Conservation (phyloP, 139 green algal species). For the Ulvella scutata region DNA sequence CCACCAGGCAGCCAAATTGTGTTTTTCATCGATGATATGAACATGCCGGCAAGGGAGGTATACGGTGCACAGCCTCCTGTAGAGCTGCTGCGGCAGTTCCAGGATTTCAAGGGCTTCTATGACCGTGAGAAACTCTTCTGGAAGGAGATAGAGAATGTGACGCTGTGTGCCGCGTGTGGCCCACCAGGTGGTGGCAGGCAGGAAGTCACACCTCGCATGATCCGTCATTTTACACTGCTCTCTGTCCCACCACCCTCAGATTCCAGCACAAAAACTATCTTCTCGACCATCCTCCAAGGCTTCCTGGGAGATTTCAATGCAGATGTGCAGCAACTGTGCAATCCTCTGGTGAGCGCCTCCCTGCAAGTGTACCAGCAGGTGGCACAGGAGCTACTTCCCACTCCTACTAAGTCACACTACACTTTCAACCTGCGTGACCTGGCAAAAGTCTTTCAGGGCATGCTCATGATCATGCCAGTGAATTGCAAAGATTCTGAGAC, state of each 20-base stretch:
- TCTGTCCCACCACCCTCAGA: conserved; percentile 47
- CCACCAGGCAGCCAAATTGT: conserved; percentile 57
- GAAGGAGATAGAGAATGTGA: conserved; percentile 63
- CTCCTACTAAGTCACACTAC: conserved; percentile 65
- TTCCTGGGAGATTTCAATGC: conserved; percentile 51
- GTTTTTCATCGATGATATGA: conserved; percentile 82
- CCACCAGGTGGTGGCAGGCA: conserved; percentile 62
- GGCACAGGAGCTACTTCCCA: conserved; percentile 53
- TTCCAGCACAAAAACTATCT: conserved; percentile 53
- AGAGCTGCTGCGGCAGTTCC: conserved; percentile 73
- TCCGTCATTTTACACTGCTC: conserved; percentile 72
- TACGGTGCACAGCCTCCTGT: conserved; percentile 72
- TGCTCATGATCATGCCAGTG: conserved; percentile 38
- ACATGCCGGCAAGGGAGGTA: conserved; percentile 68
- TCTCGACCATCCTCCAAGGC: conserved; percentile 53
- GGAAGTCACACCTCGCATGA: conserved; percentile 52
- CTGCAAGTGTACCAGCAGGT: conserved; percentile 53
- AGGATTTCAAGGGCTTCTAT: conserved; percentile 68
- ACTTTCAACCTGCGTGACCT: conserved; percentile 72
- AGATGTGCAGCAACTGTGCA: conserved; percentile 24
- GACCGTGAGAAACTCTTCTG: conserved; percentile 73
- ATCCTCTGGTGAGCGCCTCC: conserved; percentile 41
- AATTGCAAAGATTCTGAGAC: conserved; percentile 25
- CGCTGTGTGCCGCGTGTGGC: conserved; percentile 47
- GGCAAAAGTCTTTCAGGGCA: conserved; percentile 62